These are phyloP conservation scores for Chalciporus pseudorubinellus DNA, from an alignment of 768 basidiomycete species.

Conservation along the genomic window DNA sequence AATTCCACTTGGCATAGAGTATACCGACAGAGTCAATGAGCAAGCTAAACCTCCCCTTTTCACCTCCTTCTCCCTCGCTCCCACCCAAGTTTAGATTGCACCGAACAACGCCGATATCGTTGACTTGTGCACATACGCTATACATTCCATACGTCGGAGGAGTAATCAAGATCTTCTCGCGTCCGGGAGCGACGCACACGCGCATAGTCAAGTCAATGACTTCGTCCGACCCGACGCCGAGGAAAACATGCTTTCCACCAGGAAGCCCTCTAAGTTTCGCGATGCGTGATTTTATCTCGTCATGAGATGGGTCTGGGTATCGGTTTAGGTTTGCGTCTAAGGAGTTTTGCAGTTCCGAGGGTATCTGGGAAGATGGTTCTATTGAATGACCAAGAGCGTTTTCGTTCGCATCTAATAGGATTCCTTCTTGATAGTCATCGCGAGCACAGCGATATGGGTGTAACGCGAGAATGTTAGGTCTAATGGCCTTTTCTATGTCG, in stretches of 20 bases:
- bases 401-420: constrained; percentile 97
- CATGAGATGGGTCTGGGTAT: constrained; percentile 92
- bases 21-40: constrained; percentile 66
- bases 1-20: not conserved
- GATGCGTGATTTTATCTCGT: constrained; percentile 71
- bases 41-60: constrained; percentile 68
- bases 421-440: constrained; percentile 90
- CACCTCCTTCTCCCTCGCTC: constrained; percentile 68
- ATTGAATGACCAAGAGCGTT: constrained; percentile 91
- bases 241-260: constrained; percentile 67
- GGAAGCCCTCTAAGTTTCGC: constrained; percentile 71
- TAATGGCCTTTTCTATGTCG: constrained; percentile 75
- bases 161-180: constrained; percentile 81
- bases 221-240: constrained; percentile 97
- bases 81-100: constrained; percentile 65
- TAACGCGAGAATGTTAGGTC: constrained; percentile 91
- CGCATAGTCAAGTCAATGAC: constrained; percentile 93
- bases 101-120: constrained; percentile 82
- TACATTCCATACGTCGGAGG: constrained; percentile 99
- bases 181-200: constrained; percentile 75
- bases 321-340: constrained; percentile 67
- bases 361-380: constrained; percentile 31
- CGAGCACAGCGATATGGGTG: constrained; percentile 94
- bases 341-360: constrained; percentile 37
- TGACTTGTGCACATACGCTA: constrained; percentile 89